Percentiles rank a stretch among this genome's conserved stretches.
Evolutionary conservation across 805 yeast species (phyloP).

Genomic region (Ogataea philodendri): DNA sequence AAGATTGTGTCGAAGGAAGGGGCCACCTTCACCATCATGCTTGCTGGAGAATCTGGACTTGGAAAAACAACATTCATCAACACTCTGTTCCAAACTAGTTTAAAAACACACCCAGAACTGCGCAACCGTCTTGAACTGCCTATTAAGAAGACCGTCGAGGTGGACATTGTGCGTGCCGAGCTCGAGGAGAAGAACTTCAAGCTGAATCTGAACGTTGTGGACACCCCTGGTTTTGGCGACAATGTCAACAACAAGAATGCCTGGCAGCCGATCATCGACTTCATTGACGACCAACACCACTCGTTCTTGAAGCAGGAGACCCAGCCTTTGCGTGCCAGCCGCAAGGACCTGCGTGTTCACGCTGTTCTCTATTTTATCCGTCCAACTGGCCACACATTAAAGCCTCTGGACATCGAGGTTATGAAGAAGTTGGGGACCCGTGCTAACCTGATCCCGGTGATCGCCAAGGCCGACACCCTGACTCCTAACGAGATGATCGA

Average conservation of each 20-base stretch:
- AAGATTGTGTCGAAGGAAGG: conserved; percentile 75
- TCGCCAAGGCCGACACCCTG: conserved; percentile 85
- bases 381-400: conserved; percentile 86
- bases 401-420: conserved; percentile 82
- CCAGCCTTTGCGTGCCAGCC: conserved; percentile 70
- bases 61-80: conserved; percentile 92
- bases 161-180: conserved; percentile 75
- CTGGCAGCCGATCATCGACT: conserved; percentile 85
- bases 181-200: conserved; percentile 82
- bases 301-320: conserved; percentile 89
- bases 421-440: conserved; percentile 81
- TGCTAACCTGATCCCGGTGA: conserved; percentile 84
- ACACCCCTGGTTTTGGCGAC: conserved; percentile 94
- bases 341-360: conserved; percentile 83
- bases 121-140: conserved; percentile 58
- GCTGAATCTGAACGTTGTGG: conserved; percentile 75
- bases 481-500: conserved; percentile 65
- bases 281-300: conserved; percentile 88
- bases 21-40: conserved; percentile 75
- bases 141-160: conserved; percentile 68
- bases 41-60: conserved; percentile 87
- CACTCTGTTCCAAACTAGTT: conserved; percentile 73
- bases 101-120: conserved; percentile 58
- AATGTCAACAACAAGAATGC: conserved; percentile 80
- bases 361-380: conserved; percentile 87